Percentiles rank a stretch among this genome's conserved stretches.
Conservation (phyloP, 441 rosid species). For the Croton laevigatus region DNA sequence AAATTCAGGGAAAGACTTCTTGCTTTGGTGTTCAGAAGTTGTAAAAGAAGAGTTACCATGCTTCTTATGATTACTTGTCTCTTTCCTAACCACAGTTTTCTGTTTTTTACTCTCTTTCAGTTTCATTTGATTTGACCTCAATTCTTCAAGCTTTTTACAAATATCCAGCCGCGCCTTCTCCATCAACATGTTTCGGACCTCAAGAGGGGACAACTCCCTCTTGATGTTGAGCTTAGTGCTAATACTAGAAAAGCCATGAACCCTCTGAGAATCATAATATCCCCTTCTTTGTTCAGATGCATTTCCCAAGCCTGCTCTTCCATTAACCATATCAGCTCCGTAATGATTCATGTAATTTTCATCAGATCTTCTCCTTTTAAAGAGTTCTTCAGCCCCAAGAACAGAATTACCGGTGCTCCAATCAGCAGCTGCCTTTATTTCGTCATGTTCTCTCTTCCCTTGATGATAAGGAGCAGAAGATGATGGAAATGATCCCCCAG, state of each 20-base stretch:
- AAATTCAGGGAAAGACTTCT: constrained; percentile 19
- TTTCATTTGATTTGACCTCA: constrained; percentile 31
- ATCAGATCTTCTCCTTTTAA: constrained; percentile 42
- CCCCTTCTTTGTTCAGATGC: constrained; percentile 35
- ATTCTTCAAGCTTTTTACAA: constrained; percentile 41
- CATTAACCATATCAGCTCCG: constrained; percentile 35
- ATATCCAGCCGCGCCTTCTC: constrained; percentile 49
- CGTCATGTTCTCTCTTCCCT: constrained; percentile 50
- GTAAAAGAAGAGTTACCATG: constrained; percentile 18
- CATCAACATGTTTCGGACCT: constrained; percentile 49
- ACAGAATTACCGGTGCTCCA: constrained; percentile 27
- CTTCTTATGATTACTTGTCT: constrained; percentile 23
- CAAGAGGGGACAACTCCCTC: constrained; percentile 48
- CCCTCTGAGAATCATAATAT: constrained; percentile 31
- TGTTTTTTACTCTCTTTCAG: constrained; percentile 33
- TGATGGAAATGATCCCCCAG: constrained; percentile 25
- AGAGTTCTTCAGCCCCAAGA: constrained; percentile 27
- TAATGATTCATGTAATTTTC: constrained; percentile 30
- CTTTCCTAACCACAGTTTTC: constrained; percentile 30
- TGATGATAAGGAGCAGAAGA: constrained; percentile 36
- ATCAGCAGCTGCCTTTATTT: constrained; percentile 37
- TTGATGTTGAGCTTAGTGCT: constrained; percentile 29
- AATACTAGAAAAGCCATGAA: constrained; percentile 32
- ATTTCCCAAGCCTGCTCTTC: constrained; percentile 33
- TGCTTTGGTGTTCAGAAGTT: constrained; percentile 19